Evolutionary conservation across 306 rosid genomes (phyloP).

Genomic region (Oemleria cerasiformis): DNA sequence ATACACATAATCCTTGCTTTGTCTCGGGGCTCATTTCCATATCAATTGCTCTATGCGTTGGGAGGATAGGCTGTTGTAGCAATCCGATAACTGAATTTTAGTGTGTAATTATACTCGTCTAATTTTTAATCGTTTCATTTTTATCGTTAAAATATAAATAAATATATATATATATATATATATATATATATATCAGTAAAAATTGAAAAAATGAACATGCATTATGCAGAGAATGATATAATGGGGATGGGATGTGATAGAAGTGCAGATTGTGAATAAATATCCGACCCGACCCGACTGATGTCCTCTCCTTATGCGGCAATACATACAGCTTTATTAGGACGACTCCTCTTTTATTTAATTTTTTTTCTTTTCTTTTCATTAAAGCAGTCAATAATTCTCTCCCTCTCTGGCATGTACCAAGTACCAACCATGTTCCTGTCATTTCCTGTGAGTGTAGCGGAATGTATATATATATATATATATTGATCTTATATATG

Average conservation of each 20-base stretch:
- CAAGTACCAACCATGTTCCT: neutral
- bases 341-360: conserved; percentile 15
- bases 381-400: conserved; percentile 28
- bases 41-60: too few species aligned
- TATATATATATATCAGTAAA: too few species aligned
- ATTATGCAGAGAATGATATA: conserved; percentile 24
- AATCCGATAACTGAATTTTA: too few species aligned
- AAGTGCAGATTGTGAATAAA: conserved; percentile 55
- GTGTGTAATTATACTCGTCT: too few species aligned
- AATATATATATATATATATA: too few species aligned
- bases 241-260: conserved; percentile 31
- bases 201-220: conserved; percentile 24
- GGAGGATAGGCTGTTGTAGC: too few species aligned
- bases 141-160: too few species aligned
- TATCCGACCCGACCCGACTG: conserved; percentile 34
- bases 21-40: too few species aligned
- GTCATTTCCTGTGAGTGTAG: neutral
- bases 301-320: conserved; percentile 18
- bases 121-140: too few species aligned
- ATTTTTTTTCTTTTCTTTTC: neutral
- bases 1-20: too few species aligned
- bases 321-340: conserved; percentile 44
- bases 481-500: too few species aligned
- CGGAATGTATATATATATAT: too few species aligned
- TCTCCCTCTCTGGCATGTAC: conserved; percentile 3